A percentile compares a stretch with the other conserved stretches of the same genome.
Evolutionary conservation across 1,284 basidiomycete genomes (phyloP).

Genomic region (Trametes polyzona): DNA sequence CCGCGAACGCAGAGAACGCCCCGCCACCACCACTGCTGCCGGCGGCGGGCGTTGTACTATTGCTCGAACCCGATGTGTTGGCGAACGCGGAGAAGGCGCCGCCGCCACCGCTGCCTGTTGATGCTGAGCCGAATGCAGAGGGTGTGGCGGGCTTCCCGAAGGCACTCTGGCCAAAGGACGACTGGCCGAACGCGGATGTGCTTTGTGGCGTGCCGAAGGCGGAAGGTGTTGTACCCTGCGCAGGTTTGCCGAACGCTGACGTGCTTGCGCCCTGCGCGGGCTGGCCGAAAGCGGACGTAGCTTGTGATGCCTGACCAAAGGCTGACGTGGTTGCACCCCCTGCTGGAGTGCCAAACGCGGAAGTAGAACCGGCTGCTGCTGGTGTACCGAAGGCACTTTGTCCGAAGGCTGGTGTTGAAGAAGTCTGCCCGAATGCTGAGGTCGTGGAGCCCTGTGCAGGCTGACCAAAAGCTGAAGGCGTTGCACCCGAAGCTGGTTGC

Average conservation of each 20-base stretch:
- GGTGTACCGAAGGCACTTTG: no score
- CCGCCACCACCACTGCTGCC: slow-evolving; percentile 29
- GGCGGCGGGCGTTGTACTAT: slow-evolving; percentile 13
- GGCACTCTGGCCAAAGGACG: slow-evolving; percentile 29
- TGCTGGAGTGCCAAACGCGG: no score
- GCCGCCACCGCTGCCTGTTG: slow-evolving; percentile 24
- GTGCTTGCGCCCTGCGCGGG: slow-evolving; percentile 20
- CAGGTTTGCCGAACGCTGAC: slow-evolving; percentile 39
- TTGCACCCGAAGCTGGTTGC: slow-evolving; percentile 21
- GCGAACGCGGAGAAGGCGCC: slow-evolving; percentile 34
- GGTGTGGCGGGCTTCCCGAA: slow-evolving; percentile 37
- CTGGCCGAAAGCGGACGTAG: not conserved
- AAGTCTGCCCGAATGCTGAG: slow-evolving; percentile 25
- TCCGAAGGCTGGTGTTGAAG: not conserved
- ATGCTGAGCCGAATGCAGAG: slow-evolving; percentile 37
- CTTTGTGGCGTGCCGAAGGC: slow-evolving; percentile 35
- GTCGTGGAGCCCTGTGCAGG: slow-evolving; percentile 34
- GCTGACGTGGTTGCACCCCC: not conserved
- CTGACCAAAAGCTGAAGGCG: slow-evolving; percentile 26
- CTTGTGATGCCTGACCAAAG: not conserved
- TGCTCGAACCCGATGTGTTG: slow-evolving; percentile 24
- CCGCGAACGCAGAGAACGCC: slow-evolving; percentile 41
- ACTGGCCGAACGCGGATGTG: slow-evolving; percentile 37
- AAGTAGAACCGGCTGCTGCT: no score
- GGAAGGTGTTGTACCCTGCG: slow-evolving; percentile 23